Conservation (phyloP, 2,329 filamentous ascomycete species). For the Xylaria sp. region DNA sequence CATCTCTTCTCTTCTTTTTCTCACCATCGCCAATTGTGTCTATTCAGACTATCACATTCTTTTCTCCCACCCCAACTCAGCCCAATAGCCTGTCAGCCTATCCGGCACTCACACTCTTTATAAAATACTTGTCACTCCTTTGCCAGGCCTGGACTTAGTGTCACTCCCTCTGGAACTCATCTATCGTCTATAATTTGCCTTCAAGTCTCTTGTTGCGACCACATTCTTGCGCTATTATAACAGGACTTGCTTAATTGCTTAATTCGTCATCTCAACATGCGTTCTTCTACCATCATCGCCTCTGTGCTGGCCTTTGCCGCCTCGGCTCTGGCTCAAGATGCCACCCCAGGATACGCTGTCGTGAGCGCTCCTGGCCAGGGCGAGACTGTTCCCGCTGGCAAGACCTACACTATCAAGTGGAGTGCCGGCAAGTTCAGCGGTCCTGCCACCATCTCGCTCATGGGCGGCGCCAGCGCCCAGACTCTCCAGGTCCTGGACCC, state of each 20-base stretch:
- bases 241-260: slow-evolving; percentile 11
- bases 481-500: slow-evolving; percentile 56
- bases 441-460: slow-evolving; percentile 63
- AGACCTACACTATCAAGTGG: slow-evolving; percentile 65
- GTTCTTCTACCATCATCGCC: slow-evolving; percentile 60
- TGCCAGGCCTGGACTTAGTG: slow-evolving; percentile 24
- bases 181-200: neutral
- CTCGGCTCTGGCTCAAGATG: slow-evolving; percentile 63
- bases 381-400: slow-evolving; percentile 61
- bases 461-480: slow-evolving; percentile 61
- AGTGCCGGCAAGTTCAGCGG: slow-evolving; percentile 55
- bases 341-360: slow-evolving; percentile 63
- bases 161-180: slow-evolving; percentile 18
- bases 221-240: neutral
- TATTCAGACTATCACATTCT: slow-evolving; percentile 34
- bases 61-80: slow-evolving; percentile 25
- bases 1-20: slow-evolving; percentile 15
- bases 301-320: slow-evolving; percentile 64
- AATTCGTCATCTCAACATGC: slow-evolving; percentile 60
- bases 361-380: slow-evolving; percentile 60
- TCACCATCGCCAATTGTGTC: slow-evolving; percentile 33
- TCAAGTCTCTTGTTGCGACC: slow-evolving; percentile 1
- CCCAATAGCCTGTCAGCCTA: slow-evolving; percentile 27
- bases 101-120: slow-evolving; percentile 39
- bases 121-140: slow-evolving; percentile 30